Evolutionary conservation across 805 yeast species (phyloP).

Genomic region (Candida patagonica): DNA sequence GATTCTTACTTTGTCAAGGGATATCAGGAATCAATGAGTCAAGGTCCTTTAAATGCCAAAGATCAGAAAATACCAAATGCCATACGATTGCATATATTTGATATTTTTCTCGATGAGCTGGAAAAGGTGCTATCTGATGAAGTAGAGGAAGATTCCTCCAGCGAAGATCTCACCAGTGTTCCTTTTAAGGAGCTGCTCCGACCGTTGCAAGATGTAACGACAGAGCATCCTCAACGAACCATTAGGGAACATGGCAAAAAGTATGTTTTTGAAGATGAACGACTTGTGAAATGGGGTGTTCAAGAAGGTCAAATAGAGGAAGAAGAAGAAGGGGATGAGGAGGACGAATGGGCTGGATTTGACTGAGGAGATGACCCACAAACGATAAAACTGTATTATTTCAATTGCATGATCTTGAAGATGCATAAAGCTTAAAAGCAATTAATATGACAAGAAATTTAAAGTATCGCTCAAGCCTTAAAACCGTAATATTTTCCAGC

Average conservation of each 20-base stretch:
- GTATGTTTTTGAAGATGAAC: slow-evolving; percentile 56
- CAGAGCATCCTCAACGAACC: slow-evolving; percentile 46
- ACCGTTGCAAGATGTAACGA: slow-evolving; percentile 50
- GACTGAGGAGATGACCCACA: too few species aligned
- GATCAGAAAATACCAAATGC: slow-evolving; percentile 58
- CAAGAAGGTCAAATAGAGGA: slow-evolving; percentile 17
- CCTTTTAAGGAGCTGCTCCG: slow-evolving; percentile 48
- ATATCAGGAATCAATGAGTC: slow-evolving; percentile 36
- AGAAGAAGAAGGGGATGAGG: slow-evolving; percentile 24
- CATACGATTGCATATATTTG: slow-evolving; percentile 75
- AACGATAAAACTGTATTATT: too few species aligned
- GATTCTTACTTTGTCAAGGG: slow-evolving; percentile 34
- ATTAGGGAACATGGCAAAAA: slow-evolving; percentile 54
- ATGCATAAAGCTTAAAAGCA: too few species aligned
- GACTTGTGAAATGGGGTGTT: slow-evolving; percentile 56
- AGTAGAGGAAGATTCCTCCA: slow-evolving; percentile 21
- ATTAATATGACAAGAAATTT: too few species aligned
- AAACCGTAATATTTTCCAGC: too few species aligned
- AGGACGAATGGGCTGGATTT: slow-evolving; percentile 29
- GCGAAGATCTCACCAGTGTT: slow-evolving; percentile 32
- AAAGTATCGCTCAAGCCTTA: too few species aligned
- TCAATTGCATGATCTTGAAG: too few species aligned
- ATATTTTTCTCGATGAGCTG: slow-evolving; percentile 76
- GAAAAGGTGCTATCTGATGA: slow-evolving; percentile 47
- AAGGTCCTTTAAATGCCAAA: slow-evolving; percentile 35